These are phyloP conservation scores for Cornus controversa DNA, from an alignment of 148 eudicot genomes.

Conservation along the genomic window DNA sequence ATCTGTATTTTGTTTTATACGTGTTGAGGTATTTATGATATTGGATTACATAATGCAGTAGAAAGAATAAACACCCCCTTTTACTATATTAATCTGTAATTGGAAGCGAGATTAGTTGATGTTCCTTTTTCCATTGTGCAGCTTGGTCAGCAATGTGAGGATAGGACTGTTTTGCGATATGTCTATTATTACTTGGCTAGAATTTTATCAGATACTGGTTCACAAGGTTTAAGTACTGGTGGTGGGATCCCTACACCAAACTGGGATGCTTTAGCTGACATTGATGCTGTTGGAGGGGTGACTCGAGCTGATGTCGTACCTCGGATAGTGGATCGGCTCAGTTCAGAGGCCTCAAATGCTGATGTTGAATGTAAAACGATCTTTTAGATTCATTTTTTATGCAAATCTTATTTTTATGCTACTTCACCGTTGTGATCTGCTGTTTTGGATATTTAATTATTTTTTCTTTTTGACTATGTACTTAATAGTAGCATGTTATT, in stretches of 20 bases:
- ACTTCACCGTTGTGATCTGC: neutral
- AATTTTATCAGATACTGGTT: slow-evolving; percentile 87
- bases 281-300: slow-evolving; percentile 94
- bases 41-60: neutral
- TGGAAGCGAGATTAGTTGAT: neutral
- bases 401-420: slow-evolving; percentile 7
- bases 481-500: neutral
- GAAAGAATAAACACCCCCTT: no score
- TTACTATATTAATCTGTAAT: neutral
- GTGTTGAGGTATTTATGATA: neutral
- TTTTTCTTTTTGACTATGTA: neutral
- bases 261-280: slow-evolving; percentile 99
- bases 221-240: slow-evolving; percentile 86
- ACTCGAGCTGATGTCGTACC: slow-evolving; percentile 99
- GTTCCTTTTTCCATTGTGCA: slow-evolving; percentile 28
- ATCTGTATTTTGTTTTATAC: neutral
- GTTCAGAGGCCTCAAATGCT: slow-evolving; percentile 71
- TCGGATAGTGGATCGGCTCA: slow-evolving; percentile 71
- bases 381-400: neutral
- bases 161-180: slow-evolving; percentile 87
- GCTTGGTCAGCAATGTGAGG: slow-evolving; percentile 98
- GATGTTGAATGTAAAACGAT: slow-evolving; percentile 76
- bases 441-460: neutral
- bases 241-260: slow-evolving; percentile 99
- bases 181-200: slow-evolving; percentile 97